Evolutionary conservation across 352 stramenopile species (phyloP).

Genomic region (Phytophthora boehmeriae): DNA sequence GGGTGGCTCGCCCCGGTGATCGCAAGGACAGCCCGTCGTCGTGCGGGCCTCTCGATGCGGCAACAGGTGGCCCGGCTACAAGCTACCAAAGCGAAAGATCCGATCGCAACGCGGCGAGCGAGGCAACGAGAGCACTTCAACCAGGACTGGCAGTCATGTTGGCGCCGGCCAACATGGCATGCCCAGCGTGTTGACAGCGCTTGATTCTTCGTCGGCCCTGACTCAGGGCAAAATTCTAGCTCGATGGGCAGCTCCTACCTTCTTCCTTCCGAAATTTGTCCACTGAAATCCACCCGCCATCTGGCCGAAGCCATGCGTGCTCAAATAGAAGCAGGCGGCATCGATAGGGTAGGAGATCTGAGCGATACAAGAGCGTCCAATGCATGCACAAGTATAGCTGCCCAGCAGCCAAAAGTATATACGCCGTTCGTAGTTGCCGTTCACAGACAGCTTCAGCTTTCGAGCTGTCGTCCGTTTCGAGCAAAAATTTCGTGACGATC

Average conservation of each 20-base stretch:
- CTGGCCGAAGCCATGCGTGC: neutral
- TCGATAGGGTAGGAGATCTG: too few relatives aligned
- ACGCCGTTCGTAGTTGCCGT: too few relatives aligned
- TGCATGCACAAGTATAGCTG: too few relatives aligned
- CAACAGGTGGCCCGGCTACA: neutral
- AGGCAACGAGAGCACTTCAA: slow-evolving; percentile 1
- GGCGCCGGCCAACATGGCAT: neutral
- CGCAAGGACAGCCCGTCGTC: slow-evolving; percentile 1
- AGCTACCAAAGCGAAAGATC: too few relatives aligned
- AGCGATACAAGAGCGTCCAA: neutral
- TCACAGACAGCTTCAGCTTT: neutral
- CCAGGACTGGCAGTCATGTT: too few relatives aligned
- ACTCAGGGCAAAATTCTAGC: neutral
- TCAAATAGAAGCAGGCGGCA: neutral
- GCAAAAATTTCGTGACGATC: slow-evolving; percentile 3
- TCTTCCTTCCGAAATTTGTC: neutral
- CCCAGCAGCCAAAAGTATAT: too few relatives aligned
- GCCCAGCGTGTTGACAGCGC: too few relatives aligned
- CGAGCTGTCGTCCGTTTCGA: neutral
- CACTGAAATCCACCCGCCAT: neutral
- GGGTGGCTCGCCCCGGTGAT: neutral
- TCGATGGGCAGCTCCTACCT: neutral
- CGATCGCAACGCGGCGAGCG: neutral
- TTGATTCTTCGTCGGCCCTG: neutral
- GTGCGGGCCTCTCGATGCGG: slow-evolving; percentile 1